Evolutionary conservation across 2,329 filamentous ascomycete species (phyloP).

Genomic region (Lomentospora prolificans): DNA sequence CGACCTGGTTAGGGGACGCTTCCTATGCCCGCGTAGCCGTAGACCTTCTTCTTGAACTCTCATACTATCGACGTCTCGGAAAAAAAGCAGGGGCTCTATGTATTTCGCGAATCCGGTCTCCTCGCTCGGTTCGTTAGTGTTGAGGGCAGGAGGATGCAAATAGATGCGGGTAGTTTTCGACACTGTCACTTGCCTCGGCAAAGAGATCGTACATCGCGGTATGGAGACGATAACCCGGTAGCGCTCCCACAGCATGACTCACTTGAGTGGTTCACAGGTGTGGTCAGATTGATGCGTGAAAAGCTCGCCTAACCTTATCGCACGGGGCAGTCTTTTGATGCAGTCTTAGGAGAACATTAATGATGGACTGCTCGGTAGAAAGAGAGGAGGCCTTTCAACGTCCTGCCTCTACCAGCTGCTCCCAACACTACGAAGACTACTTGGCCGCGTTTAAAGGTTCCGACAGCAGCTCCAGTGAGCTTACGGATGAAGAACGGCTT

Average conservation of each 20-base stretch:
- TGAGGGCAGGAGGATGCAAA: not conserved
- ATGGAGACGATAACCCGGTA: not conserved
- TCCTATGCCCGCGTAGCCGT: not conserved
- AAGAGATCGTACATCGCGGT: not conserved
- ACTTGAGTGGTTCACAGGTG: too few species aligned
- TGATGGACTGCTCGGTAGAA: not conserved
- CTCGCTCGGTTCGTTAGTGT: not conserved
- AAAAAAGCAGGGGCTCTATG: not conserved
- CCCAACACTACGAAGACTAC: not conserved
- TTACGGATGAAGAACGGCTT: not conserved
- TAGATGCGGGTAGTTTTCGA: not conserved
- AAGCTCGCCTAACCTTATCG: not conserved
- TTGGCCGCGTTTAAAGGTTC: too few species aligned
- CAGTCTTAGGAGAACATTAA: not conserved
- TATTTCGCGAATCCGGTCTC: not conserved
- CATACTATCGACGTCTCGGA: not conserved
- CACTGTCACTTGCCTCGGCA: not conserved
- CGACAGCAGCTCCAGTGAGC: too few species aligned
- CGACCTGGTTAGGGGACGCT: not conserved
- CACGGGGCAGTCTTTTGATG: not conserved
- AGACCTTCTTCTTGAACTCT: not conserved
- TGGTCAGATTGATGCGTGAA: too few species aligned
- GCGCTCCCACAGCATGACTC: not conserved
- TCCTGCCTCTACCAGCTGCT: not conserved
- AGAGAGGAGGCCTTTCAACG: not conserved